Percentiles rank a stretch among this genome's conserved stretches.
Evolutionary conservation across 164 flowering plant species (phyloP).

Genomic region (Stephania cephalantha): DNA sequence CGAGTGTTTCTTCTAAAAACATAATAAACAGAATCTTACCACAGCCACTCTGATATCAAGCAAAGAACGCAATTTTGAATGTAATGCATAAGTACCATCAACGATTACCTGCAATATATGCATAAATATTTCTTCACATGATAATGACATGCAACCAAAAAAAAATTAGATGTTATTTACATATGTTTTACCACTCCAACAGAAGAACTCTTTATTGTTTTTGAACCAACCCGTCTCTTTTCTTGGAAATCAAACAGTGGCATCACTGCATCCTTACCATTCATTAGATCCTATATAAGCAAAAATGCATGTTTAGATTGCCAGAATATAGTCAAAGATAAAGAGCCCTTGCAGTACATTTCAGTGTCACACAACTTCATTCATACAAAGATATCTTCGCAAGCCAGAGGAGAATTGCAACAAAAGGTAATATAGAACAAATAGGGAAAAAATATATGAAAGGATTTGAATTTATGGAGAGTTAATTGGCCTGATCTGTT

Average conservation of each 20-base stretch:
- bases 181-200: constrained; percentile 65
- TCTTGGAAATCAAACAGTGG: constrained; percentile 90
- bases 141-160: neutral
- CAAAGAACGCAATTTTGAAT: constrained; percentile 84
- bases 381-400: neutral
- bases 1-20: constrained; percentile 5
- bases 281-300: constrained; percentile 66
- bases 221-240: constrained; percentile 65
- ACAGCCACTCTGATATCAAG: constrained; percentile 98
- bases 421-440: neutral
- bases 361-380: neutral
- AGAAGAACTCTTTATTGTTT: constrained; percentile 59
- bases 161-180: neutral
- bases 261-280: constrained; percentile 62
- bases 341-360: constrained; percentile 1
- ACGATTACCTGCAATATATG: constrained; percentile 63
- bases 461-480: neutral
- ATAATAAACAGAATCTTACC: constrained; percentile 38
- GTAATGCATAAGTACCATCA: constrained; percentile 96
- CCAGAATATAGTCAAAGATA: constrained; percentile 8
- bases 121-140: constrained; percentile 3
- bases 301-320: constrained; percentile 8
- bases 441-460: too few species aligned
- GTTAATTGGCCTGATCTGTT: neutral
- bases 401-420: neutral